phyloP scores from a whole-genome alignment of 2,329 filamentous ascomycete genomes.

The Colletotrichum phormii region DNA sequence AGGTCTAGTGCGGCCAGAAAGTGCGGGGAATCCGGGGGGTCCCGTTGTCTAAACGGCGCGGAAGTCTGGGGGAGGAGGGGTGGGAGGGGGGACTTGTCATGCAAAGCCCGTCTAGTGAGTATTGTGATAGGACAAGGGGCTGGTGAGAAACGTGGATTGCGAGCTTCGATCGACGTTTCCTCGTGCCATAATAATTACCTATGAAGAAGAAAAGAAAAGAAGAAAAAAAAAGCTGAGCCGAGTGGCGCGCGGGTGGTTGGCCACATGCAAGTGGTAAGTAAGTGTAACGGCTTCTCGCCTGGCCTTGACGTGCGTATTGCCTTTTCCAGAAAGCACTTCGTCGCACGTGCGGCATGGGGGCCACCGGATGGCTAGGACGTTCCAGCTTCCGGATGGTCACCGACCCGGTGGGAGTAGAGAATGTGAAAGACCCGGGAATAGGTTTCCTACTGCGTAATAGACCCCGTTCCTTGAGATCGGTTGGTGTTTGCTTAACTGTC shows the following conservation, averaged over 20 bases:
- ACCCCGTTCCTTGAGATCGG: constrained; percentile 3
- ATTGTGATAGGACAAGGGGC: constrained; percentile 17
- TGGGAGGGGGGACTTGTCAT: background rate
- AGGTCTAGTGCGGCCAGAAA: constrained; percentile 23
- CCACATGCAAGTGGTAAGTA: constrained; percentile 6
- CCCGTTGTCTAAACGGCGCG: background rate
- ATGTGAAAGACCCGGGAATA: background rate
- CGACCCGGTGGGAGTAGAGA: constrained; percentile 16
- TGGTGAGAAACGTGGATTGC: background rate
- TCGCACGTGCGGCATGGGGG: background rate
- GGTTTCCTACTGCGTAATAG: constrained; percentile 31
- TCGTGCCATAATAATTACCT: background rate
- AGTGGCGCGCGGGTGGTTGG: background rate
- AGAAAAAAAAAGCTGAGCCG: background rate
- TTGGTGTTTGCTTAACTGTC: background rate
- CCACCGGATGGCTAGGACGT: constrained; percentile 3
- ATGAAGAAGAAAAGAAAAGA: background rate
- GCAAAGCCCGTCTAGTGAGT: background rate
- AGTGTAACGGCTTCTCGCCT: background rate
- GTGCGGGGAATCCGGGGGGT: constrained; percentile 30
- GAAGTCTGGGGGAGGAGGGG: background rate
- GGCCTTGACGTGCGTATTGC: constrained; percentile 8
- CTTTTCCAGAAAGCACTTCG: constrained; percentile 32
- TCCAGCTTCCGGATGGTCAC: constrained; percentile 14
- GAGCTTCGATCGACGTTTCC: background rate